Evolutionary conservation across 345 rosid species (phyloP).

Genomic region (Lumnitzera littorea): DNA sequence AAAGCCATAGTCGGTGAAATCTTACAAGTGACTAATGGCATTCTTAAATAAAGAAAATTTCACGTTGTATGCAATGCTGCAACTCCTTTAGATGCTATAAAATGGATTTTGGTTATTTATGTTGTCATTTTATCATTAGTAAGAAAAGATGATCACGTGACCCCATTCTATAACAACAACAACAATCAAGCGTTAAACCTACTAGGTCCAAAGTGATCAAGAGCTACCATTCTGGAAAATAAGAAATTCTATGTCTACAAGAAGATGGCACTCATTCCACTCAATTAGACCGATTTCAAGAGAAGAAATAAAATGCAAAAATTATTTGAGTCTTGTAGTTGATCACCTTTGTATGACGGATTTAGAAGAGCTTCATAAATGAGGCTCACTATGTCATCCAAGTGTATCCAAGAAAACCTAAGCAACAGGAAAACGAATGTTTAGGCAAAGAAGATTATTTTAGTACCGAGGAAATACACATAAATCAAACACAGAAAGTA

Average conservation of each 20-base stretch:
- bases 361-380: conserved; percentile 74
- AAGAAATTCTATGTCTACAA: too few species aligned
- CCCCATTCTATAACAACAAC: background rate
- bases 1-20: too few species aligned
- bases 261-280: too few species aligned
- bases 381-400: conserved; percentile 82
- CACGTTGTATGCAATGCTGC: too few species aligned
- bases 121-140: background rate
- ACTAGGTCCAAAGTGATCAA: background rate
- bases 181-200: background rate
- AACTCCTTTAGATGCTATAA: too few species aligned
- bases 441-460: background rate
- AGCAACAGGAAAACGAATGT: conserved; percentile 1
- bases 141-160: background rate
- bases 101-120: too few species aligned
- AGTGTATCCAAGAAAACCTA: conserved; percentile 98
- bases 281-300: background rate
- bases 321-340: background rate
- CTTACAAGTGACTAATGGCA: too few species aligned
- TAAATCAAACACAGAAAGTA: too few species aligned
- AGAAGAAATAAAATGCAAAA: background rate
- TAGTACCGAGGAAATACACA: too few species aligned
- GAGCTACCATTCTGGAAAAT: background rate
- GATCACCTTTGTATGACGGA: conserved; percentile 71
- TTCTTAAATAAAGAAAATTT: too few species aligned